Evolutionary conservation across 768 basidiomycete species (phyloP), one percentile per base, ranked within the genome.

Genomic region (Harrya chromipes): DNA sequence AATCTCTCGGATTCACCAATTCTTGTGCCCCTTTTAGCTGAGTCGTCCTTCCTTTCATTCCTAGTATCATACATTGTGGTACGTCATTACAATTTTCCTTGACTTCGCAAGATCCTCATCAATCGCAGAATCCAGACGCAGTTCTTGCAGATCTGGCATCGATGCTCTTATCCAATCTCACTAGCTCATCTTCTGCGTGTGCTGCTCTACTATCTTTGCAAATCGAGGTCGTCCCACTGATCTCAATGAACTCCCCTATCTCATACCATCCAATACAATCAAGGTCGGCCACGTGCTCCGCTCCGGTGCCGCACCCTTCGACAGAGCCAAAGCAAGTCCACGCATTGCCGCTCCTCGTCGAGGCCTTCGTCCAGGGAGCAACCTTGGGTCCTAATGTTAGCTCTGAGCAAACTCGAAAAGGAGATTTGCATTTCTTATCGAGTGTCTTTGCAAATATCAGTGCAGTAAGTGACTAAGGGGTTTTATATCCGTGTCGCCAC

Each of bases 111-210:
- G 43, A 48, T 57, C 54, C 29, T 10, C 43, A 51, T 52, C 50
- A 48, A 19, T 23, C 20, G 35, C 58, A 97, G 94, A 88, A 93
- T 68, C 87, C 90, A n/a, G 82, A 87, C 52, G 84, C 94, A 10
- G 83, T 87, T 49, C 85, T 97, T 23, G 92, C 93, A 29, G 94
- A 97, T 73, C 82, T 98, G 17, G 92, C 94, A 4, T 80, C 91
- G n/a, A 98, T 98, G 95, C 76, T 97, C 1, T 78, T 98, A 10
- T 95, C 94, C n/a, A 98, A 98, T 71, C 72, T 97, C 29, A 89
- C 92, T 9, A 79, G 87, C 5, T 84, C 89, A 38, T 75, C 87
- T 2, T 69, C 78, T 0, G 79, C 87, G 46, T 86, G 89, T 56
- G 72, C 78, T 10, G 66, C 76, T 8, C 66, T 98, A 9, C 70